Base-by-base conservation (phyloP, 2,329 filamentous ascomycete species). In the Dichotomopilus funicola region DNA sequence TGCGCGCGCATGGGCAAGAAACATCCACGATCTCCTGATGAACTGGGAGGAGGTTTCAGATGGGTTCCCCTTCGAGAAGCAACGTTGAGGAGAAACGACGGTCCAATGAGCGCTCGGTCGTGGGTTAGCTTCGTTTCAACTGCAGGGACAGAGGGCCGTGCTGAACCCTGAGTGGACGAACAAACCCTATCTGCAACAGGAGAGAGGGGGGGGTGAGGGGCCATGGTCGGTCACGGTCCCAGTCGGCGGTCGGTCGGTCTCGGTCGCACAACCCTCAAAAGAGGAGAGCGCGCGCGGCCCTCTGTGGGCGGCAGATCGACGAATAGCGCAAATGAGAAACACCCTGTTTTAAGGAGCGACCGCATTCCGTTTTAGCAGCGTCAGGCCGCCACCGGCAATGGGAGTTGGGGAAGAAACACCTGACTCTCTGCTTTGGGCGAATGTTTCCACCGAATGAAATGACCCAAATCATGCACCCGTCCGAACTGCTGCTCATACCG, bases 81-180 rank as follows among this genome's bases (percentile, higher is more conserved):
- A 49, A 48, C 19, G 36, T 43, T 38, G 50, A 48, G 44, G 52
- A 53, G 37, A 51, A 59, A 56, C 40, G 42, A 34, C 31, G 37
- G 19, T 7, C 62, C 63, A 62, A 63, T 61, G 51, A 53, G 50
- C n/a, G 9, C 49, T 47, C 44, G 47, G 19, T 41, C 46, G 37
- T 27, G 40, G 38, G 13, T 56, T 64, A 60, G 63, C 58, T 35
- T 55, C 48, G 63, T 64, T 64, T 64, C 63, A 64, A 57, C 57
- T 58, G 59, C 63, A 62, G 59, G 58, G 62, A 61, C 63, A 59
- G 50, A 54, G 37, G 33, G 41, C 19, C 49, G 34, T 33, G 45
- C 10, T 36, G 38, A 37, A 45, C 34, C 27, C 37, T 57, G 34
- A 59, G 31, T 55, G 58, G 60, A 57, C 40, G 33, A n/a, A 45